Percentiles rank a stretch among this genome's conserved stretches.
These are phyloP conservation scores for Astragalus glycyphyllos DNA, from an alignment of 306 rosid species.

Conservation along the genomic window DNA sequence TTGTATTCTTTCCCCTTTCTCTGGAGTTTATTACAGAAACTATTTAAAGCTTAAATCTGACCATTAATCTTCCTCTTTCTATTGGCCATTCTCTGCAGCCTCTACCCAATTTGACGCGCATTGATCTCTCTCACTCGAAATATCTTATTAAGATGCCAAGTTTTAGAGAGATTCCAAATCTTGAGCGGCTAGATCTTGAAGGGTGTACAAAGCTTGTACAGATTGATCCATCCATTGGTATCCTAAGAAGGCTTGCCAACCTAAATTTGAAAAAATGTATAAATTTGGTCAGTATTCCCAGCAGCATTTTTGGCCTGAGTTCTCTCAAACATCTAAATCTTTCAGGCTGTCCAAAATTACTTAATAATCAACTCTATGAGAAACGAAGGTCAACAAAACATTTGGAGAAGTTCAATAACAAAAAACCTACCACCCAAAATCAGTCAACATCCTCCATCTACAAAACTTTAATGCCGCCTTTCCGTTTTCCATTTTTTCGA, in stretches of 20 bases:
- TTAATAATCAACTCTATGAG: background rate
- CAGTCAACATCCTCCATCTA: background rate
- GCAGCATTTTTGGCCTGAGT: background rate
- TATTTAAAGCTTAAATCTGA: background rate
- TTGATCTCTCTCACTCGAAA: constrained; percentile 23
- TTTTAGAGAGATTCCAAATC: constrained; percentile 21
- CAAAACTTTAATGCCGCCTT: background rate
- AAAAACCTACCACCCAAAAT: background rate
- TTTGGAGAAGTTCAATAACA: background rate
- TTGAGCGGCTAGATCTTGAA: constrained; percentile 21
- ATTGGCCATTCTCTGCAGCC: background rate
- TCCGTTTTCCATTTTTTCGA: background rate
- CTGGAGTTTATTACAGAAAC: background rate
- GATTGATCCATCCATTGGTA: constrained; percentile 31
- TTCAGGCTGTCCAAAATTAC: constrained; percentile 27
- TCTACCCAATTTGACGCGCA: background rate
- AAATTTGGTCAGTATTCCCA: constrained; percentile 17
- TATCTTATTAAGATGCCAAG: constrained; percentile 29
- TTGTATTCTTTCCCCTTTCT: background rate
- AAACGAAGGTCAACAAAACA: background rate
- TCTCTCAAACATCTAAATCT: constrained; percentile 3
- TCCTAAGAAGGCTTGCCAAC: background rate
- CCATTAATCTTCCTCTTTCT: background rate
- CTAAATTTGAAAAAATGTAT: constrained; percentile 26
- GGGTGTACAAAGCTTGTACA: constrained; percentile 28